Conservation (phyloP, 2,329 filamentous ascomycete genomes). For the Diaporthe citri region DNA sequence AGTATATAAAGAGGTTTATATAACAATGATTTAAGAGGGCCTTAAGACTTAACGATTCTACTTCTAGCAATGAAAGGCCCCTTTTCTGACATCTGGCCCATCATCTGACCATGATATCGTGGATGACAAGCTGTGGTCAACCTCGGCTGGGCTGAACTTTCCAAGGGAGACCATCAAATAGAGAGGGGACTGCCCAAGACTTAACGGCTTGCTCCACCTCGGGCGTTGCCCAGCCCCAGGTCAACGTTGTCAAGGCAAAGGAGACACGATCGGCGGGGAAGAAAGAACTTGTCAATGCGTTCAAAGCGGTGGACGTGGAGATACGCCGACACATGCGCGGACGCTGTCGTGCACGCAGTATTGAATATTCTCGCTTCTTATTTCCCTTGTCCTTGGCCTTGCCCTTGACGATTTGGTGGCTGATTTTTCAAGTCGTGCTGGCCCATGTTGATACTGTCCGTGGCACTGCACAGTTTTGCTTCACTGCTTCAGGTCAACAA, state of each 20-base stretch:
- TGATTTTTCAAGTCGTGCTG: conserved; percentile 1
- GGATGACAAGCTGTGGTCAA: neutral
- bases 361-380: neutral
- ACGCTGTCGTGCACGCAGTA: neutral
- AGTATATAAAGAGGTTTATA: too few relatives aligned
- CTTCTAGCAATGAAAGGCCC: neutral
- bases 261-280: neutral
- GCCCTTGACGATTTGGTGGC: neutral
- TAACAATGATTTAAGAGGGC: too few relatives aligned
- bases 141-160: neutral
- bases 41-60: neutral
- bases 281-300: neutral
- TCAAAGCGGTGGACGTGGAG: neutral
- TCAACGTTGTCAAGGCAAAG: neutral
- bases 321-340: neutral
- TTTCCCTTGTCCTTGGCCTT: conserved; percentile 21
- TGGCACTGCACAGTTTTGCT: neutral
- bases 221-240: neutral
- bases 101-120: neutral
- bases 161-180: neutral
- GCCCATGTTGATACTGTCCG: neutral
- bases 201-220: neutral
- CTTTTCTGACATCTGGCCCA: neutral
- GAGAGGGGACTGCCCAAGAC: neutral
- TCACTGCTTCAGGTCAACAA: conserved; percentile 27